A percentile compares a stretch with the other conserved stretches of the same genome.
These are phyloP conservation scores for Zymoseptoria crescenta DNA, from an alignment of 2,329 filamentous ascomycete species.

Conservation along the genomic window DNA sequence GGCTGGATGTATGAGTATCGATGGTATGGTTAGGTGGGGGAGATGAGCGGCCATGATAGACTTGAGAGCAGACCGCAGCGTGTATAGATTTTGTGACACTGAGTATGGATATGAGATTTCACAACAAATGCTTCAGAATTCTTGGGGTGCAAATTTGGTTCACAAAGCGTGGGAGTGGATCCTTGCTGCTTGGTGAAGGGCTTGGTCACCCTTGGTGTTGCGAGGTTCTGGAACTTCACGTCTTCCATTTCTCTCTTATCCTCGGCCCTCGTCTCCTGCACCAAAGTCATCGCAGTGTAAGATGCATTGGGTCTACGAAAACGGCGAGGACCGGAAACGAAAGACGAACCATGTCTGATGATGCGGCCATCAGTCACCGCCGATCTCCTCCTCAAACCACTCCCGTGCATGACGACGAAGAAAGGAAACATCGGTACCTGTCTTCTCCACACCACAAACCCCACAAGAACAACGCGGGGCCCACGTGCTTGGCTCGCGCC, in stretches of 20 bases:
- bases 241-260: neutral
- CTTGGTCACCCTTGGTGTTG: neutral
- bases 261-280: neutral
- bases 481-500: no score
- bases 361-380: neutral
- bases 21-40: neutral
- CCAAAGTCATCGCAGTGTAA: neutral
- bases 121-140: neutral
- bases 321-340: neutral
- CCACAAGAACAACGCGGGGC: no score
- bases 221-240: neutral
- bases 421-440: neutral
- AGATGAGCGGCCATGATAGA: neutral
- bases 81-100: neutral
- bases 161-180: neutral
- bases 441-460: neutral
- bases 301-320: neutral
- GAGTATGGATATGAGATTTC: neutral
- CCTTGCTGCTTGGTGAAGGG: neutral
- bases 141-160: neutral
- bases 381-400: neutral
- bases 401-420: neutral
- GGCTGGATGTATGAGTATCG: slow-evolving; percentile 1
- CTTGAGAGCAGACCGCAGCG: neutral
- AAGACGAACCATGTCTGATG: neutral